A percentile compares a stretch with the other conserved stretches of the same genome.
These are phyloP conservation scores for Blastocrithidia nonstop DNA, from an alignment of 208 protist genomes.

Conservation along the genomic window DNA sequence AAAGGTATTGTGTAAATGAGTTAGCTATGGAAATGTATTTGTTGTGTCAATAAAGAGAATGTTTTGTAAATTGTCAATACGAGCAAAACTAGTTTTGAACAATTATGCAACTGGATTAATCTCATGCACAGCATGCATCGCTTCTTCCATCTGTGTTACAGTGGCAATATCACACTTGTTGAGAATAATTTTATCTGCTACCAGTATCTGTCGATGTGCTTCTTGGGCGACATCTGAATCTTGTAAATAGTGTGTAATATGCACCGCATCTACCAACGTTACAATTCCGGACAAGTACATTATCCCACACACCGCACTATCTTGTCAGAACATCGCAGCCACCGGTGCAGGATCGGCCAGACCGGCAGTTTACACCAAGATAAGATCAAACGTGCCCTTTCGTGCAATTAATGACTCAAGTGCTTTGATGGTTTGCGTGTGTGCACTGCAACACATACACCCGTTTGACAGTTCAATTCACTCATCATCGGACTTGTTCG, in stretches of 20 bases:
- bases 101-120: conserved; percentile 67
- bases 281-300: conserved; percentile 84
- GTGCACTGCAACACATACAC: conserved; percentile 91
- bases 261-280: conserved; percentile 77
- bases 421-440: conserved; percentile 69
- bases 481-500: conserved; percentile 87
- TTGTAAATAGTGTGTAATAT: conserved; percentile 63
- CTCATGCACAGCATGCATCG: conserved; percentile 14
- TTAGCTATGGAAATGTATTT: conserved; percentile 7
- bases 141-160: conserved; percentile 25
- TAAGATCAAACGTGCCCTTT: conserved; percentile 81
- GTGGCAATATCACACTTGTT: conserved; percentile 89
- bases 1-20: conserved; percentile 8
- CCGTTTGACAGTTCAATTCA: conserved; percentile 93
- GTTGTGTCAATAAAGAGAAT: conserved; percentile 79
- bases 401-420: conserved; percentile 71
- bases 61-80: conserved; percentile 35
- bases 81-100: conserved; percentile 28
- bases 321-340: conserved; percentile 90
- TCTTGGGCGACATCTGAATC: conserved; percentile 52
- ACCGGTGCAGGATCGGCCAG: conserved; percentile 88
- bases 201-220: conserved; percentile 79
- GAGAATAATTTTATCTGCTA: conserved; percentile 88
- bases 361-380: conserved; percentile 83
- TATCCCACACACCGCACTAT: conserved; percentile 57